Evolutionary conservation across 2,329 filamentous ascomycete genomes (phyloP), one percentile per base, ranked within the genome.

Genomic region (Elsinoe perseae): DNA sequence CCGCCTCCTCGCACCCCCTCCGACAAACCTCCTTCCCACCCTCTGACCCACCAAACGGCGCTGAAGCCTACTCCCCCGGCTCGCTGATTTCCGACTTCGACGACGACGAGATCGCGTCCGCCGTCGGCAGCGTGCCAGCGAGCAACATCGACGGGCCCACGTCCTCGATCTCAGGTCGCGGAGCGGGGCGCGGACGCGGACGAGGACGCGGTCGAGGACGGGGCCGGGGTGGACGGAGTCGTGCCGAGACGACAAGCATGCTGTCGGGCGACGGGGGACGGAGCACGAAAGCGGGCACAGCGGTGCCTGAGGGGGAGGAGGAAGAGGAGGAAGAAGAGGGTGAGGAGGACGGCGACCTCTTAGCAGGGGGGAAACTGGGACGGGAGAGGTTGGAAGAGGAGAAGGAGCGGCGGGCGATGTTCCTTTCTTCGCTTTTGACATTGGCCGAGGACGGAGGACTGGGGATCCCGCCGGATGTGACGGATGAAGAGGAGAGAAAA

Each of bases 1-100:
- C 79, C 2, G 70, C 77, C 4, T 80, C 80, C 1, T 75, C 80
- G 0, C 86, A 89, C 61, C 86, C 85, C 1, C 80, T 93, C 1
- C 86, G 88, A 36, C 86, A 90, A 65, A 91, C 89, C 3, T 89
- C 87, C 0, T 93, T 90, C 66, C 86, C 87, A 0, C 86, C 87
- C 23, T 55, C 65, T 18, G 68, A 70, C 18, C 70, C 67, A n/a
- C 70, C 75, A n/a, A 38, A 27, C 32, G 36, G 38, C 43, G 57
- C n/a, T n/a, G n/a, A n/a, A n/a, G n/a, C 36, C 7, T 61, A 59
- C 56, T 59, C 57, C 27, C 57, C 57, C 30, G 57, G 56, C 46
- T 60, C 59, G n/a, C 55, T 57, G 10, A 52, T 53, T 46, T 52
- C 56, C 38, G 54, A 57, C 52, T 62, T 61, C 18, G 59, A 67